phyloP scores from a whole-genome alignment of 2,329 filamentous ascomycete species.

The Aspergillus hiratsukae region DNA sequence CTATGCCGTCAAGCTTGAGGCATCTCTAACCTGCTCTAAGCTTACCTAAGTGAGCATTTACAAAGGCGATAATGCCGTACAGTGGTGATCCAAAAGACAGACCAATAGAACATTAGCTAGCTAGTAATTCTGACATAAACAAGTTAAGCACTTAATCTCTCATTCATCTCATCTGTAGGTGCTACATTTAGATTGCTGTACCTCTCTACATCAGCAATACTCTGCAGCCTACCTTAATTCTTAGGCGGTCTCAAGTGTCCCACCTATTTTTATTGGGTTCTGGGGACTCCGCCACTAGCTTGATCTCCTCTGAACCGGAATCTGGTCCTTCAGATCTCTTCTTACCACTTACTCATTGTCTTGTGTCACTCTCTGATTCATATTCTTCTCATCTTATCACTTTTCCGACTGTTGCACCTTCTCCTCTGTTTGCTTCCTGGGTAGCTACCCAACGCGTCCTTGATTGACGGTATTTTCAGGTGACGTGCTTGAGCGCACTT shows the following conservation, averaged over 20 bases:
- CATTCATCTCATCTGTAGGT: not conserved
- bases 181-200: not conserved
- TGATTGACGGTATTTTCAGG: slow-evolving; percentile 22
- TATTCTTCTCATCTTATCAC: slow-evolving; percentile 2
- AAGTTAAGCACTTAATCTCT: not conserved
- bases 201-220: not conserved
- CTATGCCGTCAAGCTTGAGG: not conserved
- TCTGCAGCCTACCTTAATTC: not conserved
- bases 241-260: not conserved
- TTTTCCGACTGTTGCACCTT: slow-evolving; percentile 3
- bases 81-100: not conserved
- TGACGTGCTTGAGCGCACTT: slow-evolving; percentile 31
- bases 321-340: slow-evolving; percentile 19
- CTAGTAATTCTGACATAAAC: not conserved
- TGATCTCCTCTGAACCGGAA: slow-evolving; percentile 15
- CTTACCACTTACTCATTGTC: slow-evolving; percentile 11
- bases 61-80: not conserved
- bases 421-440: not conserved
- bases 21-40: not conserved
- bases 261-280: slow-evolving; percentile 16
- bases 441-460: slow-evolving; percentile 7
- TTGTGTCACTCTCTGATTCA: slow-evolving; percentile 7
- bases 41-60: not conserved
- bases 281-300: slow-evolving; percentile 20
- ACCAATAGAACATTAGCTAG: not conserved